Percentiles rank a stretch among this genome's conserved stretches.
Conservation (phyloP, 208 protist genomes). For the Pavlovales sp. region DNA sequence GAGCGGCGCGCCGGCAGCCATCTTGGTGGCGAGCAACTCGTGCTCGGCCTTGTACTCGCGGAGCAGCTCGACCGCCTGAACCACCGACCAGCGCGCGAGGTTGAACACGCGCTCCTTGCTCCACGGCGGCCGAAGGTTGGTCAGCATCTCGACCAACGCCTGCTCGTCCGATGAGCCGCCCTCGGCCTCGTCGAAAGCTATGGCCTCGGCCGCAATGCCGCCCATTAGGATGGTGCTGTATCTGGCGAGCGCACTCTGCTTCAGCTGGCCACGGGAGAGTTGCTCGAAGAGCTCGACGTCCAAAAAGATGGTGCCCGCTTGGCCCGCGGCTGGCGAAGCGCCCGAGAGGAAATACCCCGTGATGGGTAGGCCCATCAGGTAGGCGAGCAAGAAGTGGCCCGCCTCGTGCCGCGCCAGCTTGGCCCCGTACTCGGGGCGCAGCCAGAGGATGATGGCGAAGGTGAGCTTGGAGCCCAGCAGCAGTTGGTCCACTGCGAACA, state of each 20-base stretch:
- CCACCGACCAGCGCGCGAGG: constrained; percentile 1
- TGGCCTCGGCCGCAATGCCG: constrained; percentile 12
- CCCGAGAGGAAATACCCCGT: not conserved
- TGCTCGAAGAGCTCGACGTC: not conserved
- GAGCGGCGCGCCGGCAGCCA: not conserved
- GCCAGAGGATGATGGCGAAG: not conserved
- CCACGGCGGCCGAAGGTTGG: not conserved
- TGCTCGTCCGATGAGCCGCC: constrained; percentile 15
- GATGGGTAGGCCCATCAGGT: constrained; percentile 12
- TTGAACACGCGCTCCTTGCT: not conserved
- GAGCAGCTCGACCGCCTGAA: not conserved
- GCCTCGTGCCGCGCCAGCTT: constrained; percentile 20
- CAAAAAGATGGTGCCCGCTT: constrained; percentile 23
- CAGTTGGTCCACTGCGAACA: not conserved
- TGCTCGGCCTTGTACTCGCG: not conserved
- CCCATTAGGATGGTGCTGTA: constrained; percentile 22
- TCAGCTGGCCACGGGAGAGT: not conserved
- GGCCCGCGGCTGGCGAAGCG: not conserved
- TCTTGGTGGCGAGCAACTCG: not conserved
- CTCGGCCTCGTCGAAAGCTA: not conserved
- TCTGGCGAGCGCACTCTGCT: not conserved
- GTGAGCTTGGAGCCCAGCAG: not conserved
- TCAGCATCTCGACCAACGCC: not conserved
- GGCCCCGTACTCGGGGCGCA: not conserved
- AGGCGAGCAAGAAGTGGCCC: constrained; percentile 17